Evolutionary conservation across 2,329 filamentous ascomycete genomes (phyloP).

Genomic region (Aspergillus glaucus): DNA sequence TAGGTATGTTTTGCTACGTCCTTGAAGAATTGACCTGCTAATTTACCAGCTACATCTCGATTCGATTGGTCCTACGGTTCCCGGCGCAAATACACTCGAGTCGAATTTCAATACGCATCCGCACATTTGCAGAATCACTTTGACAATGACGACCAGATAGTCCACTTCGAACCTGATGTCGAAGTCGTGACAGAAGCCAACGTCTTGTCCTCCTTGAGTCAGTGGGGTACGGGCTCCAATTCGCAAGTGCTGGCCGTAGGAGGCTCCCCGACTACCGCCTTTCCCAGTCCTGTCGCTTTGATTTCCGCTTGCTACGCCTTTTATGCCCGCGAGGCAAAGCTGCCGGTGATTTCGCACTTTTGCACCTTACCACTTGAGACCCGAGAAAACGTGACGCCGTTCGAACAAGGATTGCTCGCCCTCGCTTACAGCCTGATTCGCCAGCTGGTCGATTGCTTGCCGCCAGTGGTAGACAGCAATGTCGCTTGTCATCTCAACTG

Average conservation of each 20-base stretch:
- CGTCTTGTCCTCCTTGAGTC: conserved; percentile 23
- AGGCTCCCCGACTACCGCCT: conserved; percentile 19
- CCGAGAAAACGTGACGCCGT: conserved; percentile 16
- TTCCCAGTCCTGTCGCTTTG: conserved; percentile 22
- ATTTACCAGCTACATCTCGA: conserved; percentile 17
- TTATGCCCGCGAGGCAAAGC: conserved; percentile 22
- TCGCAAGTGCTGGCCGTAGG: conserved; percentile 30
- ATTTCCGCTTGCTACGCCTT: conserved; percentile 30
- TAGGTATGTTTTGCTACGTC: conserved; percentile 19
- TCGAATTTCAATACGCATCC: conserved; percentile 29
- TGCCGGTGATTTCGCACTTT: conserved; percentile 34
- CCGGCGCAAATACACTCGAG: conserved; percentile 28
- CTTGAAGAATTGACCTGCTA: not conserved
- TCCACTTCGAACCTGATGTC: conserved; percentile 21
- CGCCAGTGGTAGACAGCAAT: conserved; percentile 31
- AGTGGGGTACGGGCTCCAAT: conserved; percentile 28
- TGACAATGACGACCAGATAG: conserved; percentile 29
- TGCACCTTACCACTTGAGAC: conserved; percentile 22
- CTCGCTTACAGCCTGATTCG: conserved; percentile 35
- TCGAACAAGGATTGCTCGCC: conserved; percentile 28
- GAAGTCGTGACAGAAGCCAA: conserved; percentile 22
- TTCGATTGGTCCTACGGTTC: conserved; percentile 25
- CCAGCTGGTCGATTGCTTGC: conserved; percentile 31
- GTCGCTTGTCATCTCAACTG: conserved; percentile 27
- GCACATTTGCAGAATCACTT: conserved; percentile 32